Conservation (phyloP, 257 asterid genomes). For the Przewalskia tangutica region DNA sequence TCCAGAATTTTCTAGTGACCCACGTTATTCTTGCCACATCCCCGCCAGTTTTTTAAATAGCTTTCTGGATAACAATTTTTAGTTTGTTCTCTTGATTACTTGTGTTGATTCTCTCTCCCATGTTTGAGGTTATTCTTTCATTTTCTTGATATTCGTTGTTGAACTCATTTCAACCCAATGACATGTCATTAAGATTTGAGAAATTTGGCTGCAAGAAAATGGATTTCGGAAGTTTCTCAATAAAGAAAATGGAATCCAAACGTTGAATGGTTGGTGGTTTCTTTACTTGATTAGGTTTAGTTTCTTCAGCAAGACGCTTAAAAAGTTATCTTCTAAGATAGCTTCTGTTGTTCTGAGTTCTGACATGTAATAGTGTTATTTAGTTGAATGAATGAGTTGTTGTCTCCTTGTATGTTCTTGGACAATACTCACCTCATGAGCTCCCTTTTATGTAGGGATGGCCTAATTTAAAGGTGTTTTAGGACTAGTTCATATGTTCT, state of each 20-base stretch:
- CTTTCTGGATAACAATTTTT: neutral
- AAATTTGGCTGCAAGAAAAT: neutral
- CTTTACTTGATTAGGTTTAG: neutral
- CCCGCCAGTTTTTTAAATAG: neutral
- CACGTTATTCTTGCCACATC: neutral
- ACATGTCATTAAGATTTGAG: neutral
- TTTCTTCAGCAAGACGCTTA: neutral
- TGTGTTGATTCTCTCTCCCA: neutral
- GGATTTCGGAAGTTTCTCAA: neutral
- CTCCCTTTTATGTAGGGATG: neutral
- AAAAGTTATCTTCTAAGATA: neutral
- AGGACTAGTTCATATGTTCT: neutral
- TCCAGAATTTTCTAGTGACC: neutral
- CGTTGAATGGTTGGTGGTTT: neutral
- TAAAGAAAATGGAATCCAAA: neutral
- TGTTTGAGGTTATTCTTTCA: neutral
- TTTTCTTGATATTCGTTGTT: neutral
- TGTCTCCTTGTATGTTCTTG: neutral
- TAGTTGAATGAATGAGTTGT: neutral
- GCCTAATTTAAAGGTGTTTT: neutral
- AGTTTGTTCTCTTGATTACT: neutral
- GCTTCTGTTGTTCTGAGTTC: neutral
- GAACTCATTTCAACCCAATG: neutral
- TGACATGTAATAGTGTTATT: neutral
- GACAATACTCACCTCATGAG: too few species aligned